Evolutionary conservation across 345 rosid species (phyloP).

Genomic region (Passiflora organensis): DNA sequence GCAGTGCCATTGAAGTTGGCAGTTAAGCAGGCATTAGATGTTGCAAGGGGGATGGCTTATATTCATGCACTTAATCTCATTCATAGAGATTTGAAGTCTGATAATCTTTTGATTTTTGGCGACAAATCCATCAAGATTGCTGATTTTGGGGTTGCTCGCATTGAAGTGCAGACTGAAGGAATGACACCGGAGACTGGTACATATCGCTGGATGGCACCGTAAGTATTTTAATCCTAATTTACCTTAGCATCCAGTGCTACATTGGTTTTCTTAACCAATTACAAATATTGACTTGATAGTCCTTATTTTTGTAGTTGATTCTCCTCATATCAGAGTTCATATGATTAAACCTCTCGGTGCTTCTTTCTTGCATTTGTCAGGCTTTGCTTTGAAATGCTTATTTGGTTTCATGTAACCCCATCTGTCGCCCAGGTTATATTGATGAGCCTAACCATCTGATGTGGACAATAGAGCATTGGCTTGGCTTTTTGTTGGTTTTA

Average conservation of each 20-base stretch:
- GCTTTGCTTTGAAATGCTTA: no score
- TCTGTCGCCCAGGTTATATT: no score
- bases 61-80: constrained; percentile 25
- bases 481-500: no score
- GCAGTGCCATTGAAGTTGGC: constrained; percentile 27
- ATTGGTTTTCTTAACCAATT: background rate
- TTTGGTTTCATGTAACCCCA: no score
- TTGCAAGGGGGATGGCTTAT: constrained; percentile 28
- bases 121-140: constrained; percentile 29
- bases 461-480: no score
- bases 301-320: no score
- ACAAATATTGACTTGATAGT: no score
- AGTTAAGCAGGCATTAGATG: constrained; percentile 29
- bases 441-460: no score
- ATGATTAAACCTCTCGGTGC: no score
- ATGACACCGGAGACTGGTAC: constrained; percentile 32
- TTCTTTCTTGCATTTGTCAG: no score
- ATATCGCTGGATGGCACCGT: constrained; percentile 34
- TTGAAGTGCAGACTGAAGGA: constrained; percentile 31
- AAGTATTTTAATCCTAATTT: constrained; percentile 10
- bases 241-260: background rate
- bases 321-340: no score
- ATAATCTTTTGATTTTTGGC: constrained; percentile 22
- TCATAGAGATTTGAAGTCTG: constrained; percentile 27
- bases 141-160: constrained; percentile 29